Evolutionary conservation across 2,329 filamentous ascomycete species (phyloP).

Genomic region (Pseudofabraea citricarpa): DNA sequence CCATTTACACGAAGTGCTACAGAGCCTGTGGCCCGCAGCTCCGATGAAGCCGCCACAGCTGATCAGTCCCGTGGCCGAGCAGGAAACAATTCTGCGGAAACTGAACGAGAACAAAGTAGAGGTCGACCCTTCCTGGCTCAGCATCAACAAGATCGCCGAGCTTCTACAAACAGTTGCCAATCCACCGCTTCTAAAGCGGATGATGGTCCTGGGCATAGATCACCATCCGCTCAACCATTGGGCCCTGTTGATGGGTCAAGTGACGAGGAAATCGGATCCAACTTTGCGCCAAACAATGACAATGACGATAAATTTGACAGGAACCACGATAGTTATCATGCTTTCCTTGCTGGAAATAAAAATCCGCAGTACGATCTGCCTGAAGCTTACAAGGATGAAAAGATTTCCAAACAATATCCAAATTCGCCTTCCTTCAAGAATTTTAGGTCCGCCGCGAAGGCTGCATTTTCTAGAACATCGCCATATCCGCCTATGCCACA

Average conservation of each 20-base stretch:
- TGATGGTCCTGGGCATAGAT: too few relatives aligned
- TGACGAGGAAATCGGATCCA: too few relatives aligned
- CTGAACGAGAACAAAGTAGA: background rate
- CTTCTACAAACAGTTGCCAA: too few relatives aligned
- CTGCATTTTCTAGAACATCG: background rate
- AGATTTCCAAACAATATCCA: background rate
- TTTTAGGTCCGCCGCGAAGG: background rate
- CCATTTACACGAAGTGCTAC: too few relatives aligned
- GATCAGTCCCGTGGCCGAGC: background rate
- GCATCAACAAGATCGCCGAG: background rate
- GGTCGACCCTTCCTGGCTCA: background rate
- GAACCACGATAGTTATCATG: background rate
- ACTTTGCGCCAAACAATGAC: background rate
- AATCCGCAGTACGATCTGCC: background rate
- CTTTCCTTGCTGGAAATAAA: background rate
- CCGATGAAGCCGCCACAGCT: conserved; percentile 2
- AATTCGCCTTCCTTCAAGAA: background rate
- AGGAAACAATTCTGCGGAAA: background rate
- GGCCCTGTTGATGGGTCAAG: too few relatives aligned
- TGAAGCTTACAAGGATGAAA: background rate
- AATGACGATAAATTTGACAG: background rate
- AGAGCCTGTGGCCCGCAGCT: conserved; percentile 1
- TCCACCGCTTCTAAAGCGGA: too few relatives aligned
- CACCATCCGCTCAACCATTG: too few relatives aligned
- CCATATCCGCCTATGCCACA: background rate